A percentile compares a stretch with the other conserved stretches of the same genome.
These are phyloP conservation scores for Mortierella sp. DNA, from an alignment of 371 early-diverging fungal genomes.

Conservation along the genomic window DNA sequence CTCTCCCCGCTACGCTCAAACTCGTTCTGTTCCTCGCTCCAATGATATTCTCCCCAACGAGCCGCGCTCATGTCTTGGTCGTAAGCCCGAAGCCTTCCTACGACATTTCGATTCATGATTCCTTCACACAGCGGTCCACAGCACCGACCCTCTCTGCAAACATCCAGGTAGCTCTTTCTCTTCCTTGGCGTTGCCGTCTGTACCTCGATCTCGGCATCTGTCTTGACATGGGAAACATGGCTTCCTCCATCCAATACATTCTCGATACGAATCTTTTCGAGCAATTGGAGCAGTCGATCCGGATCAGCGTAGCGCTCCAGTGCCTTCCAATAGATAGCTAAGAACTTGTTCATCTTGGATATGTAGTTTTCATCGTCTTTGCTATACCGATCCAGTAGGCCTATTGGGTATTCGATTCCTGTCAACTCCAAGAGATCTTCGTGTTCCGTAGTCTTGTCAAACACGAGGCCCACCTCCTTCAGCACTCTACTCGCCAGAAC, in stretches of 20 bases:
- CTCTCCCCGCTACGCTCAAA: constrained; percentile 3
- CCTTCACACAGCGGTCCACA: constrained; percentile 13
- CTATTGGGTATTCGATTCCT: constrained; percentile 4
- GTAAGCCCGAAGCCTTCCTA: constrained; percentile 7
- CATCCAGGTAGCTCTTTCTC: constrained; percentile 1
- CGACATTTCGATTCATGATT: constrained; percentile 12
- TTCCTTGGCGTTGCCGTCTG: too few relatives aligned
- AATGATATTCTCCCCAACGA: constrained; percentile 6
- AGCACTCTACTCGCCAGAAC: constrained; percentile 13
- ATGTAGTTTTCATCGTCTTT: not conserved
- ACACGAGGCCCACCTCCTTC: not conserved
- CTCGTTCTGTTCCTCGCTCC: not conserved
- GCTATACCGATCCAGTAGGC: constrained; percentile 4
- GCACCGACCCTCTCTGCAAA: constrained; percentile 8
- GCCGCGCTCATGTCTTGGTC: constrained; percentile 1
- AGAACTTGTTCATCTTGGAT: not conserved
- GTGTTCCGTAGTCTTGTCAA: not conserved
- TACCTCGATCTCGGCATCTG: too few relatives aligned
- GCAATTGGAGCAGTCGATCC: constrained; percentile 3
- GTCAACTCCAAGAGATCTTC: constrained; percentile 12
- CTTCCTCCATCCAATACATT: not conserved
- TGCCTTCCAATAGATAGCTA: constrained; percentile 9
- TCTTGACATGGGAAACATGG: too few relatives aligned
- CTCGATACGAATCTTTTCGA: constrained; percentile 10
- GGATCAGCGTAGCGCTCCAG: constrained; percentile 13